Percentiles rank a stretch among this genome's conserved stretches.
Evolutionary conservation across 2,329 filamentous ascomycete genomes (phyloP).

Genomic region (Shiraia sp.): DNA sequence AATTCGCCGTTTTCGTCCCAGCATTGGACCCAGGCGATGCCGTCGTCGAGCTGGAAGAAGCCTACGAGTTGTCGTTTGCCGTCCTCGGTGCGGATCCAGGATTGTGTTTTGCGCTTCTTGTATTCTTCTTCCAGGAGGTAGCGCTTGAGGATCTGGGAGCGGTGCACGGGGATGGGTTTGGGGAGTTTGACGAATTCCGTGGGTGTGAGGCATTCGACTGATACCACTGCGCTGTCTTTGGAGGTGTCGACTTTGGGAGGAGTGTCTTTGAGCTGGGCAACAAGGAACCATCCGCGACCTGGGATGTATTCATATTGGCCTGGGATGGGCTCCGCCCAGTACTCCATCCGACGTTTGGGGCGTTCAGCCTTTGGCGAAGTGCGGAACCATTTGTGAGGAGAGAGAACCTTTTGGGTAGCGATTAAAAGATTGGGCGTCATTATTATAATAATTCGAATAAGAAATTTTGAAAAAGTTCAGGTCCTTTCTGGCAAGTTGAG

Average conservation of each 20-base stretch:
- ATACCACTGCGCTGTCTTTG: conserved; percentile 23
- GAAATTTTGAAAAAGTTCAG: background rate
- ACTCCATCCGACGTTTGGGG: conserved; percentile 49
- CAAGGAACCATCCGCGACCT: conserved; percentile 55
- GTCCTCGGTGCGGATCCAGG: conserved; percentile 45
- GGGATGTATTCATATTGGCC: conserved; percentile 56
- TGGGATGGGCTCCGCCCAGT: conserved; percentile 53
- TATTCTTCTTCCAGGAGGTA: conserved; percentile 55
- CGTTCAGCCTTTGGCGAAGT: conserved; percentile 45
- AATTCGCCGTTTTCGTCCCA: conserved; percentile 56
- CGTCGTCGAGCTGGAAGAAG: conserved; percentile 57
- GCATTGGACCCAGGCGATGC: conserved; percentile 54
- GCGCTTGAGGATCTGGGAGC: conserved; percentile 54
- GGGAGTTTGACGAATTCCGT: conserved; percentile 33
- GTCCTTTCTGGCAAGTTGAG: background rate
- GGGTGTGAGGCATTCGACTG: conserved; percentile 8
- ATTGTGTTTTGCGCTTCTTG: conserved; percentile 51
- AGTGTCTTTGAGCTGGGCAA: conserved; percentile 45
- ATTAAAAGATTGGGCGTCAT: conserved; percentile 58
- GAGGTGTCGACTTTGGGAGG: conserved; percentile 22
- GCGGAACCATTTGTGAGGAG: conserved; percentile 55
- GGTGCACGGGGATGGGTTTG: conserved; percentile 46
- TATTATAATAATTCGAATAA: conserved; percentile 25
- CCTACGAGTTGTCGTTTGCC: conserved; percentile 46
- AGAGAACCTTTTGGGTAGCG: conserved; percentile 53